Conservation (phyloP, 106 monocot genomes). For the Amphibolis antarctica region DNA sequence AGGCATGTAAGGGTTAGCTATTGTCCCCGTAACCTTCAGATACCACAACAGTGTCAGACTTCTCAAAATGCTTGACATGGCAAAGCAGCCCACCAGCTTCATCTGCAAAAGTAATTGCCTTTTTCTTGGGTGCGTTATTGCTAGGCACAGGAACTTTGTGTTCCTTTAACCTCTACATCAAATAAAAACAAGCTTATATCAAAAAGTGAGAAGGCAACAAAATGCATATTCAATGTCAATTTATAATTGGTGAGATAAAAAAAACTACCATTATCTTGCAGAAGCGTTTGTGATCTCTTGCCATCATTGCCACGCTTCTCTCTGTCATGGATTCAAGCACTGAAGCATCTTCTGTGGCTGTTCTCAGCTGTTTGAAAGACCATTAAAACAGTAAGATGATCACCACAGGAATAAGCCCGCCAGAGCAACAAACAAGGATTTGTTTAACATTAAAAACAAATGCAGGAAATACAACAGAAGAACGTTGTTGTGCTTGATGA, state of each 20-base stretch:
- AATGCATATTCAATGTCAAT: background rate
- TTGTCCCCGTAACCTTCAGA: no score
- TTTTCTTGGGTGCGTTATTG: constrained; percentile 28
- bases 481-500: no score
- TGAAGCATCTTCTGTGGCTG: constrained; percentile 12
- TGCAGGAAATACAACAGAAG: no score
- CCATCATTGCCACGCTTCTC: constrained; percentile 32
- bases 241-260: background rate
- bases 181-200: background rate
- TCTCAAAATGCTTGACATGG: constrained; percentile 48
- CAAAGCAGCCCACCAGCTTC: constrained; percentile 79
- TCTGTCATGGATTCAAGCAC: constrained; percentile 11
- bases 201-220: background rate
- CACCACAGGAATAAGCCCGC: background rate
- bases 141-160: constrained; percentile 20
- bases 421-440: background rate
- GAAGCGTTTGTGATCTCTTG: constrained; percentile 69
- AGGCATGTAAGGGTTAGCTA: no score
- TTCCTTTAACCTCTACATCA: constrained; percentile 32
- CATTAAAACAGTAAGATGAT: background rate
- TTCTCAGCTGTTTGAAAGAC: constrained; percentile 9
- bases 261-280: constrained; percentile 85
- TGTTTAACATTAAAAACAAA: background rate
- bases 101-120: constrained; percentile 81
- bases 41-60: background rate